A percentile compares a stretch with the other conserved stretches of the same genome.
phyloP scores from a whole-genome alignment of 23 red algal species.

The Gracilaria domingensis region DNA sequence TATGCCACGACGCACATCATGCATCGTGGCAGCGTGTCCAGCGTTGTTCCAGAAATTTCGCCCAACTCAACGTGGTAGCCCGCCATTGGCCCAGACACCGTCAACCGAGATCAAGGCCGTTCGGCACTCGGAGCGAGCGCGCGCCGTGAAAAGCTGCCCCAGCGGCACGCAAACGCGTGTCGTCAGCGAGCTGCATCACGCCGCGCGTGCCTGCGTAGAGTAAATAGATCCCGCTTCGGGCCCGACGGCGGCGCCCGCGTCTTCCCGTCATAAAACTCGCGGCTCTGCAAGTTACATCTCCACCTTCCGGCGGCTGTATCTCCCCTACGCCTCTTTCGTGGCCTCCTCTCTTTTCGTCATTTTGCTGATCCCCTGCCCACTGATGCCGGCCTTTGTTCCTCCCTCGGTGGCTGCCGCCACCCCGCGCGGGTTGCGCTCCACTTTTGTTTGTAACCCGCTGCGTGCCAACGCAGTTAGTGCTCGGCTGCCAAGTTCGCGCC shows the following conservation, averaged over 20 bases:
- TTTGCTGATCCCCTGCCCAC: background rate
- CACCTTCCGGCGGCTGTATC: background rate
- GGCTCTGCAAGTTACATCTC: too few relatives aligned
- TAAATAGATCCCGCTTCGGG: background rate
- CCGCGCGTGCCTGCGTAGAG: too few relatives aligned
- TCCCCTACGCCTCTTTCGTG: too few relatives aligned
- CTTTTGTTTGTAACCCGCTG: slow-evolving; percentile 27
- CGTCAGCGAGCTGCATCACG: slow-evolving; percentile 1
- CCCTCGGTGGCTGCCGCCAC: slow-evolving; percentile 8
- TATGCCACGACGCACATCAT: background rate
- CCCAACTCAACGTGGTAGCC: background rate
- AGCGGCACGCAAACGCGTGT: background rate
- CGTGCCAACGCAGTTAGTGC: slow-evolving; percentile 10
- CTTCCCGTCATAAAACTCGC: background rate
- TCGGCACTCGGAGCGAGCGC: background rate
- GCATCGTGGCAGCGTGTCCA: background rate
- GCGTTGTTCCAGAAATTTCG: slow-evolving; percentile 38
- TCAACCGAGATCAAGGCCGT: slow-evolving; percentile 37
- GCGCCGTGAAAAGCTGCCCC: background rate
- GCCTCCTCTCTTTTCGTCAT: background rate
- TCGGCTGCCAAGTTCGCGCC: background rate
- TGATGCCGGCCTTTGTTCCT: slow-evolving; percentile 59
- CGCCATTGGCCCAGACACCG: slow-evolving; percentile 8
- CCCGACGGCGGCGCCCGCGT: background rate
- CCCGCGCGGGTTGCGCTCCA: slow-evolving; percentile 18